These are phyloP conservation scores for Sabuloglossum arenarium DNA, from an alignment of 495 filamentous ascomycete species.

Conservation along the genomic window DNA sequence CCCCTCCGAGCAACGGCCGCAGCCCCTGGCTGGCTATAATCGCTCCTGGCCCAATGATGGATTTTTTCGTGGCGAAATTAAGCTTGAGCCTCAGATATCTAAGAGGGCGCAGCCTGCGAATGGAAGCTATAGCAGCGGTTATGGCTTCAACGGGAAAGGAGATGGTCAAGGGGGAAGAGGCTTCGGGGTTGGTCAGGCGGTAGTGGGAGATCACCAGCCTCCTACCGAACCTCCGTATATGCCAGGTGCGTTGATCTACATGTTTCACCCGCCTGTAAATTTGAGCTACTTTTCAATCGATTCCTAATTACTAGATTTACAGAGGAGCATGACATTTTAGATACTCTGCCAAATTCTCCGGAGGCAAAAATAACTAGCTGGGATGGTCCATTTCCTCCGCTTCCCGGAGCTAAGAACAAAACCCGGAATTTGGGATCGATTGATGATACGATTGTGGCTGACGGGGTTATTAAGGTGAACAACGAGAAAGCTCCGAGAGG, in stretches of 20 bases:
- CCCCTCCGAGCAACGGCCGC: background rate
- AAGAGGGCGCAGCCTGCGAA: background rate
- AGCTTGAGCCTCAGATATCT: background rate
- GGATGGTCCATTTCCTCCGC: slow-evolving; percentile 1
- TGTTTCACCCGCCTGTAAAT: background rate
- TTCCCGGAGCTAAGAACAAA: slow-evolving; percentile 1
- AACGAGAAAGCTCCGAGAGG: background rate
- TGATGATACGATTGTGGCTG: background rate
- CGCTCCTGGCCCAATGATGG: background rate
- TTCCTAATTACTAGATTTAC: background rate
- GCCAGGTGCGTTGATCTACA: background rate
- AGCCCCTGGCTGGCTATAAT: background rate
- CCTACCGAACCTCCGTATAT: background rate
- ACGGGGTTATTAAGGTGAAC: background rate
- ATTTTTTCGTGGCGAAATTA: background rate
- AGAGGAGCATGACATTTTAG: background rate
- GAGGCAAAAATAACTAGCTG: background rate
- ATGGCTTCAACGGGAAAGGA: background rate
- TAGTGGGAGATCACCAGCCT: background rate
- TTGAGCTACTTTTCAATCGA: background rate
- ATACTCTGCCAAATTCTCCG: background rate
- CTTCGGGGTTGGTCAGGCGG: background rate
- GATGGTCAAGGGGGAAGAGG: background rate
- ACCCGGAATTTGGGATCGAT: background rate
- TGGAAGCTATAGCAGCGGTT: background rate